Evolutionary conservation across 2,329 filamentous ascomycete species (phyloP).

Genomic region (Didymella pinodella): DNA sequence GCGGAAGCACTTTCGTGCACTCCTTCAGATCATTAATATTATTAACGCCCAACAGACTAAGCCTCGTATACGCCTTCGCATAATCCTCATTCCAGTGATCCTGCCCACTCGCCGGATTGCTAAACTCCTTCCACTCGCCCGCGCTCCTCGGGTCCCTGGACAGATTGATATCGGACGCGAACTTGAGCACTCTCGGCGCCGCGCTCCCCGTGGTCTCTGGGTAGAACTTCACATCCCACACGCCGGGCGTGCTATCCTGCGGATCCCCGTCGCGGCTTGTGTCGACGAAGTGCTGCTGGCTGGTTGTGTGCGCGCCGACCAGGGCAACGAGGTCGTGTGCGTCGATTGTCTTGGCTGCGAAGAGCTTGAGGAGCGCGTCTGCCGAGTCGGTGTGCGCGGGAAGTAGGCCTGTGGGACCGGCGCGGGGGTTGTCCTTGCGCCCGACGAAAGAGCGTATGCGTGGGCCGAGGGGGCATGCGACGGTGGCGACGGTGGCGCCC

Average conservation of each 20-base stretch:
- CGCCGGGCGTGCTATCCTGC: constrained; percentile 43
- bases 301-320: constrained; percentile 44
- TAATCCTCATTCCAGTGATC: constrained; percentile 46
- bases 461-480: constrained; percentile 44
- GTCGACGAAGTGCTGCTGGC: constrained; percentile 42
- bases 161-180: constrained; percentile 41
- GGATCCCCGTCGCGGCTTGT: constrained; percentile 30
- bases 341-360: constrained; percentile 45
- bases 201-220: constrained; percentile 35
- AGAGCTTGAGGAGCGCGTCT: constrained; percentile 41
- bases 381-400: constrained; percentile 34
- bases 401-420: constrained; percentile 36
- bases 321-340: constrained; percentile 44
- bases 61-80: constrained; percentile 36
- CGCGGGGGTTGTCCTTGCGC: constrained; percentile 36
- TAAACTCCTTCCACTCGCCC: constrained; percentile 37
- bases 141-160: constrained; percentile 34
- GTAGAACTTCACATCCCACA: constrained; percentile 46
- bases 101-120: constrained; percentile 20
- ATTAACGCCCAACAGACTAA: constrained; percentile 62
- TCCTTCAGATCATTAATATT: constrained; percentile 63
- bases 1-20: constrained; percentile 60
- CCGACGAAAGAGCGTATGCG: constrained; percentile 43
- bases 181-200: constrained; percentile 37
- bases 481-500: constrained; percentile 40